Percentiles rank a stretch among this genome's conserved stretches.
Evolutionary conservation across 2,329 filamentous ascomycete species (phyloP).

Genomic region (Scleromitrula shiraiana): DNA sequence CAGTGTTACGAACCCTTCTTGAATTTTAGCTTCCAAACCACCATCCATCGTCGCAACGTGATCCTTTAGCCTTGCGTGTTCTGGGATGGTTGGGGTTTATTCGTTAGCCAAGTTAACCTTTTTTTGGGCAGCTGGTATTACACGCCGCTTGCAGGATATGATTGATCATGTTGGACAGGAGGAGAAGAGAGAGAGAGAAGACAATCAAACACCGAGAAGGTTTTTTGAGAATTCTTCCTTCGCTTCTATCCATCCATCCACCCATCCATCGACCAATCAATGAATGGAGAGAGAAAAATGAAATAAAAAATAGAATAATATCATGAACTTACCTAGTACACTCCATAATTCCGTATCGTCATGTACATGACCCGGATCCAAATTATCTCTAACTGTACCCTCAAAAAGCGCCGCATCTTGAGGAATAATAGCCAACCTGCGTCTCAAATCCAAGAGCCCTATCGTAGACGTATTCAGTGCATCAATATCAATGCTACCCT

Average conservation of each 20-base stretch:
- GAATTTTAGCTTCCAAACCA: conserved; percentile 79
- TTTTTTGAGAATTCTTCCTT: no score
- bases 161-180: conserved; percentile 23
- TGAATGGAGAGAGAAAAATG: no score
- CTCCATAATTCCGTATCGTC: conserved; percentile 98
- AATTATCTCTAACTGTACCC: conserved; percentile 85
- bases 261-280: no score
- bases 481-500: conserved; percentile 84
- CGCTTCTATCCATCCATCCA: no score
- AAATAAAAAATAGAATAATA: no score
- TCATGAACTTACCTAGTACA: conserved; percentile 69
- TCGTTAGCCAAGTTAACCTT: conserved; percentile 35
- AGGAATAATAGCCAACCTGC: conserved; percentile 90
- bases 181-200: no score
- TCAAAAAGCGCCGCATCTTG: conserved; percentile 96
- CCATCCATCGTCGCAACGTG: conserved; percentile 81
- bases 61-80: conserved; percentile 89
- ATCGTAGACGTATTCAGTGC: conserved; percentile 82
- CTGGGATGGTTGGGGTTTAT: conserved; percentile 41
- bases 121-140: conserved; percentile 19
- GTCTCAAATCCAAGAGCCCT: conserved; percentile 78
- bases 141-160: conserved; percentile 21
- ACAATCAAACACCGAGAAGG: no score
- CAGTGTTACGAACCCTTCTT: conserved; percentile 71
- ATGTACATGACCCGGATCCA: conserved; percentile 89